Evolutionary conservation across 768 basidiomycete genomes (phyloP).

Genomic region (Lactarius hengduanensis): DNA sequence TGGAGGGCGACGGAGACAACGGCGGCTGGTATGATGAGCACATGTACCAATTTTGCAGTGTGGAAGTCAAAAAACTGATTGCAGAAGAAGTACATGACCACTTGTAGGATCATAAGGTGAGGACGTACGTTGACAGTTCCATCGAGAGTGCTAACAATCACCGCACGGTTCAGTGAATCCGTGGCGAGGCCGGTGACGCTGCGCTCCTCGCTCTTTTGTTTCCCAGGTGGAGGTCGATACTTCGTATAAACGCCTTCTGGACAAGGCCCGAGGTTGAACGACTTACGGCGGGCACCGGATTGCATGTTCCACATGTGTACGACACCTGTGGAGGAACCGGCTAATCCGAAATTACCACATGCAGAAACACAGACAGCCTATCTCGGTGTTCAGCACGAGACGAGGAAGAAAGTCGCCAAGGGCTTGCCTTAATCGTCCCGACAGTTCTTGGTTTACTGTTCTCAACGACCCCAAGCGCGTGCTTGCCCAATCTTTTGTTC

Average conservation of each 20-base stretch:
- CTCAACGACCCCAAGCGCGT: constrained; percentile 59
- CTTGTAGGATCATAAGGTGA: constrained; percentile 11
- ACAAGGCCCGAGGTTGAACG: constrained; percentile 65
- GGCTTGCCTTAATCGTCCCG: constrained; percentile 69
- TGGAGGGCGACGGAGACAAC: constrained; percentile 74
- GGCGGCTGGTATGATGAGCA: constrained; percentile 63
- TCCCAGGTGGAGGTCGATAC: constrained; percentile 40
- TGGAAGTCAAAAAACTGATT: constrained; percentile 97
- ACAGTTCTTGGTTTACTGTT: constrained; percentile 49
- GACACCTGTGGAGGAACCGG: constrained; percentile 73
- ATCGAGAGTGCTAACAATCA: constrained; percentile 85
- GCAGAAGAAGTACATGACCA: not conserved
- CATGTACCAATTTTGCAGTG: constrained; percentile 68
- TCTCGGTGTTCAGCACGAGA: constrained; percentile 1
- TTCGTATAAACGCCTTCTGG: constrained; percentile 51
- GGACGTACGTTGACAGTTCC: constrained; percentile 81
- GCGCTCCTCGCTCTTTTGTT: constrained; percentile 45
- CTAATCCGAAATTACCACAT: constrained; percentile 94
- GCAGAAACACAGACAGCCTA: constrained; percentile 87
- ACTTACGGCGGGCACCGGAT: constrained; percentile 81
- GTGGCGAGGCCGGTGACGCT: constrained; percentile 79
- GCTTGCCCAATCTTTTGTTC: constrained; percentile 77
- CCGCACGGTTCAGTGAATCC: constrained; percentile 77
- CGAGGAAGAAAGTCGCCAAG: constrained; percentile 7
- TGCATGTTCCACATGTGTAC: constrained; percentile 98